phyloP scores from a whole-genome alignment of 306 rosid species.

The Trifolium pratense region DNA sequence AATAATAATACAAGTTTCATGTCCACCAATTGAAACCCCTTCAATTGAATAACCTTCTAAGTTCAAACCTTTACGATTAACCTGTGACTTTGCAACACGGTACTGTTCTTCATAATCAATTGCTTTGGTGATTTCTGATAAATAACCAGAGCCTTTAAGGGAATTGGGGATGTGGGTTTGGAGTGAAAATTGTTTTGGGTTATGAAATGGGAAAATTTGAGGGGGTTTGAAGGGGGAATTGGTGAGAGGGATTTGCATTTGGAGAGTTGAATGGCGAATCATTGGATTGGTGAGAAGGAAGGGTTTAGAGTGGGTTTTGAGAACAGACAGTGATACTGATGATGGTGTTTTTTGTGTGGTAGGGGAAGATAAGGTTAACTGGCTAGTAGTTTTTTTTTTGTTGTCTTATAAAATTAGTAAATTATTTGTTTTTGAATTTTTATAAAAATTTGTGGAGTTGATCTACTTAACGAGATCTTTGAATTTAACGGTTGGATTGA shows the following conservation, averaged over 20 bases:
- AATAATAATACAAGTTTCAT: constrained; percentile 85
- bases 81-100: constrained; percentile 81
- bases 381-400: neutral
- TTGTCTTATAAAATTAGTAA: no score
- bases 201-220: constrained; percentile 58
- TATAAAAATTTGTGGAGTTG: no score
- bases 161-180: constrained; percentile 51
- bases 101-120: constrained; percentile 83
- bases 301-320: constrained; percentile 54
- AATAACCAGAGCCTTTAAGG: constrained; percentile 60
- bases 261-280: constrained; percentile 46
- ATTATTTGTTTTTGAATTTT: no score
- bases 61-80: constrained; percentile 69
- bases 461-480: no score
- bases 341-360: neutral
- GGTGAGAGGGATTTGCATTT: constrained; percentile 64
- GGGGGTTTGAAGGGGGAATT: constrained; percentile 60
- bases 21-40: constrained; percentile 89
- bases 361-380: constrained; percentile 42
- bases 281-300: neutral
- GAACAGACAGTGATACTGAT: constrained; percentile 18
- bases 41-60: constrained; percentile 82
- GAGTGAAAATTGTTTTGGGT: constrained; percentile 49
- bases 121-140: constrained; percentile 74
- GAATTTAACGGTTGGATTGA: no score